Evolutionary conservation across 805 yeast species (phyloP).

Genomic region (Barnettozyma siamensis): DNA sequence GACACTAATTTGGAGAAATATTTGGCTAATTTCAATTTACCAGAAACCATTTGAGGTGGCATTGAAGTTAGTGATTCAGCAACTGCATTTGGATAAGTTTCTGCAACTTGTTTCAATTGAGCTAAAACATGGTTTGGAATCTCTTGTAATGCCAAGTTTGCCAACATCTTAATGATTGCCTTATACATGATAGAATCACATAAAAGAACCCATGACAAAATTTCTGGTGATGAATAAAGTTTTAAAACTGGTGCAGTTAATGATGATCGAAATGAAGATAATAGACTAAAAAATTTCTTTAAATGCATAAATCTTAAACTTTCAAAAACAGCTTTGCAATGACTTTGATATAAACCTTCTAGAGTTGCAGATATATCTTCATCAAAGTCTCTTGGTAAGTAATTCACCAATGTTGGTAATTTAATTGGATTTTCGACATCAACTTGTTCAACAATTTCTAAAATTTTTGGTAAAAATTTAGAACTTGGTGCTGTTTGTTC

Average conservation of each 20-base stretch:
- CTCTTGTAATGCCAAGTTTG: constrained; percentile 52
- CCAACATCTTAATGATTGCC: constrained; percentile 50
- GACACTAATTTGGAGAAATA: constrained; percentile 48
- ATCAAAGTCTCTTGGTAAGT: constrained; percentile 16
- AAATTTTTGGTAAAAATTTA: constrained; percentile 20
- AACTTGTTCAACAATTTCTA: constrained; percentile 14
- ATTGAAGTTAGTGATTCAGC: constrained; percentile 36
- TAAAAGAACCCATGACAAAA: constrained; percentile 56
- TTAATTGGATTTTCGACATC: constrained; percentile 24
- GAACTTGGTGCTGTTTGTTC: constrained; percentile 14
- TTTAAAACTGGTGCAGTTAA: constrained; percentile 60
- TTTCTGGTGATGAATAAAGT: constrained; percentile 43
- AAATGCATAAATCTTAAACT: constrained; percentile 62
- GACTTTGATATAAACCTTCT: constrained; percentile 54
- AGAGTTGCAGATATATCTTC: constrained; percentile 49
- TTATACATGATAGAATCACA: constrained; percentile 64
- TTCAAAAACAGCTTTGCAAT: constrained; percentile 61
- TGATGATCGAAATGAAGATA: constrained; percentile 47
- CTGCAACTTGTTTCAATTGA: constrained; percentile 50
- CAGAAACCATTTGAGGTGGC: constrained; percentile 44
- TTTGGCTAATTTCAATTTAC: constrained; percentile 49
- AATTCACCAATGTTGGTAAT: constrained; percentile 32
- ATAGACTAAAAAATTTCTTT: constrained; percentile 48
- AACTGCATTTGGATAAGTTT: constrained; percentile 41
- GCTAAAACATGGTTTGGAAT: constrained; percentile 51